Evolutionary conservation across 345 rosid genomes (phyloP), one percentile per base, ranked within the genome.

Genomic region (Excoecaria agallocha): DNA sequence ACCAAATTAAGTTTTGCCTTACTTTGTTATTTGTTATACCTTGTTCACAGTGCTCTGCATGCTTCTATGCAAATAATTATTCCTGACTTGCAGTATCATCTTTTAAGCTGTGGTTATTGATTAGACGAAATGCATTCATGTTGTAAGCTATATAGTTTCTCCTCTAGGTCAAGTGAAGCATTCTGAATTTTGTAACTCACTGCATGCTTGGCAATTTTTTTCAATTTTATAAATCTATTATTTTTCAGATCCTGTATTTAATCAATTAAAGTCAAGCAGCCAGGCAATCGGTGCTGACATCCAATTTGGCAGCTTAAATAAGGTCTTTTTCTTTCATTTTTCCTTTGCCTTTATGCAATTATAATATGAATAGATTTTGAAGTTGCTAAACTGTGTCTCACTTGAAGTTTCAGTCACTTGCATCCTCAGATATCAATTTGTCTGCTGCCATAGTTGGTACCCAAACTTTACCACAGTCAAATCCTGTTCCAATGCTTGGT

Each of bases 211-310:
- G 52, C 25, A 11, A 48, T 56, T 50, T 12, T 45, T 45, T 46
- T 60, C 8, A 16, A 51, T 72, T 49, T 62, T 20, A 24, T 37
- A 56, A 11, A 62, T 68, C 56, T 70, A 12, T 45, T 54, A 50
- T 63, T 22, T 75, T 76, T 78, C 73, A 90, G 94, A 85, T 82
- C 80, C 88, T 71, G 20, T 83, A 12, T 84, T 85, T 75, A 83
- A 83, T 79, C 88, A 88, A 78, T 73, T 90, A 75, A 90, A 87
- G 74, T 74, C 88, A 41, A 84, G 71, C 46, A 48, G 71, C 76
- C 87, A 77, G 73, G 82, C 85, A 20, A 38, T 83, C 72, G 88
- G 84, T 52, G 72, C 82, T 57, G 88, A 84, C 72, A 74, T 78
- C 71, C 85, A 80, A 73, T 85, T 83, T 75, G 84, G 89, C 58